Evolutionary conservation across 129 eudicot species (phyloP).

Genomic region (Mikania micrantha): DNA sequence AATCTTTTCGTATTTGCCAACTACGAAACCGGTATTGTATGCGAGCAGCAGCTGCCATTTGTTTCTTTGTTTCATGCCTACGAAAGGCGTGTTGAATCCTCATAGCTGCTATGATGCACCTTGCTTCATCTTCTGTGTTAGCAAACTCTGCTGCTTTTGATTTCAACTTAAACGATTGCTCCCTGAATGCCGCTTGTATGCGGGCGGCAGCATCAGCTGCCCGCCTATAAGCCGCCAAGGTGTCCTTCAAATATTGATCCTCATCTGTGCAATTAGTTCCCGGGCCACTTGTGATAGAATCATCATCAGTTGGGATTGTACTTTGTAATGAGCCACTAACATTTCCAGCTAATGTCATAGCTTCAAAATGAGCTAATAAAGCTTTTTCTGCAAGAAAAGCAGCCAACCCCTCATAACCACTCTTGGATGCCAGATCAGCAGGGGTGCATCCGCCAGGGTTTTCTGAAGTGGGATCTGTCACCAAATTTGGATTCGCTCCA

Average conservation of each 20-base stretch:
- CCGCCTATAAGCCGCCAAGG: slow-evolving; percentile 82
- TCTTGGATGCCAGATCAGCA: slow-evolving; percentile 87
- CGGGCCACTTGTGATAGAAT: slow-evolving; percentile 13
- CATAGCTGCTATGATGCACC: slow-evolving; percentile 88
- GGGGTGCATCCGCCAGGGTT: slow-evolving; percentile 78
- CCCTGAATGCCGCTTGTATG: slow-evolving; percentile 92
- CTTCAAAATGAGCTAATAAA: slow-evolving; percentile 71
- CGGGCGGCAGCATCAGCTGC: slow-evolving; percentile 99
- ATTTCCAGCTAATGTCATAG: slow-evolving; percentile 93
- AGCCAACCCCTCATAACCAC: slow-evolving; percentile 77
- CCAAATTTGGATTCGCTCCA: slow-evolving; percentile 92
- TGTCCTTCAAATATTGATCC: slow-evolving; percentile 67
- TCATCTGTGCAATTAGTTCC: slow-evolving; percentile 48
- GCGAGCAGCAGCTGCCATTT: slow-evolving; percentile 79
- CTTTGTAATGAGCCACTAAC: slow-evolving; percentile 70
- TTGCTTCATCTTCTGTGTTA: slow-evolving; percentile 79
- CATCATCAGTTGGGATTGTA: slow-evolving; percentile 36
- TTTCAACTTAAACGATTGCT: slow-evolving; percentile 57
- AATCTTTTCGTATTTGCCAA: slow-evolving; percentile 82
- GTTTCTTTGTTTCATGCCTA: slow-evolving; percentile 52
- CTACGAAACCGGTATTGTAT: slow-evolving; percentile 83
- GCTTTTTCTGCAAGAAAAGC: slow-evolving; percentile 96
- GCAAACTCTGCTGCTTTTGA: slow-evolving; percentile 44
- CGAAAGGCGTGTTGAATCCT: slow-evolving; percentile 94
- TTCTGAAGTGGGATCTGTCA: slow-evolving; percentile 84